Base-by-base conservation (phyloP, 129 eudicot genomes). In the Silybum marianum region DNA sequence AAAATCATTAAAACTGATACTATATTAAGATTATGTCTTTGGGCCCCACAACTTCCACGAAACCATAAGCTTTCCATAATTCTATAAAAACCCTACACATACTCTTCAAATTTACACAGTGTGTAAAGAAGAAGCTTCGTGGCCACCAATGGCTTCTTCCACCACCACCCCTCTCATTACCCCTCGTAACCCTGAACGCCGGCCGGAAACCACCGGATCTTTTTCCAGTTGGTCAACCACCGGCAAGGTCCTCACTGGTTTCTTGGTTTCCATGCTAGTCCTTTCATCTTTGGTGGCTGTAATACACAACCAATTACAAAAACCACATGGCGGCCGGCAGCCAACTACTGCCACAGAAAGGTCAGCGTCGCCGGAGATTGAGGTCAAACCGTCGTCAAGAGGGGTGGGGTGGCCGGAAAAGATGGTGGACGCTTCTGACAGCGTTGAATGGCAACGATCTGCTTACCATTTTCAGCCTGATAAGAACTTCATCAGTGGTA, bases 381-480 rank as follows among this genome's bases (percentile, higher is more conserved):
- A 68, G 63, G 1, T 16, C 2, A 24, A 66, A 38, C 73, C 81
- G 2, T 9, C 48, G 65, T 23, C 81, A 16, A 22, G 28, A 44
- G 34, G 46, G 75, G 75, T 11, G 82, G 76, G 54, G 75, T 19
- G 16, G 69, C 69, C 18, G 69, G 24, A 79, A 32, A 48, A 81
- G 34, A 58, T 40, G 6, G 51, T 25, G 1, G 73, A 48, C 8
- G 81, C 3, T 24, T 19, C 77, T 69, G 81, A 69, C 16, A 82
- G 63, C 44, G 23, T 69, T 38, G 42, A 51, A 19, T 82, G 85
- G 81, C 81, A 82, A 54, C 77, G 85, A 75, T 68, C 81, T 4
- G 76, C 80, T 46, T 82, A 68, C 36, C 85, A 82, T 18, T 82
- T 82, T 68, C 85, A 69, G 48, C 81, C 81, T 36, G 71, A 69